Base-by-base conservation (phyloP, 2,329 filamentous ascomycete species). In the Magnaporthiopsis incrustans region DNA sequence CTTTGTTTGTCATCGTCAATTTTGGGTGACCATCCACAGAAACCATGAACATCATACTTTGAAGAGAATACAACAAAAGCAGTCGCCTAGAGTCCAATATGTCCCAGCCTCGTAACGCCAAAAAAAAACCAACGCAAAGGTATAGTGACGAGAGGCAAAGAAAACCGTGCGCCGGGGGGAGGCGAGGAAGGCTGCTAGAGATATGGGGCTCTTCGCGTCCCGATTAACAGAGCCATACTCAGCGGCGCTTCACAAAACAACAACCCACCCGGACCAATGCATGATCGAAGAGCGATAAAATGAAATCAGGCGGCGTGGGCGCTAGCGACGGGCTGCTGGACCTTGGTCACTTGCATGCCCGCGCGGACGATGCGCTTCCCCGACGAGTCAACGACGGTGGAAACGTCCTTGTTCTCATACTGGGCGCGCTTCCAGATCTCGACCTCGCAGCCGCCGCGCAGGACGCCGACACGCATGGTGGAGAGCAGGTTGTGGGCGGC, bases 391-490 rank as follows among this genome's bases (percentile, higher is more conserved):
- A 91, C 92, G 75, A 91, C 85, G 69, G 89, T 88, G 65, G 88
- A 86, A 65, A 90, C 83, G 70, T 93, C 90, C 81, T 94, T 93
- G 81, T 90, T 91, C 78, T 93, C 90, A 71, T 87, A 85, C 76
- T 93, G 89, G 64, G 89, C 86, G 57, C 90, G 88, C 85, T 95
- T 95, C 91, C 91, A 96, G 77, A 95, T 92, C 82, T 96, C 91
- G 33, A 96, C 91, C 76, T 95, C 91, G 74, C 90, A 92, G 58
- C 91, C 91, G 68, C 91, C 91, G 63, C 90, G 89, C 68, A 96
- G 89, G 61, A 96, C 91, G 76, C 90, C 91, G 18, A 95, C 88
- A 70, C 91, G 85, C 90, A 95, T 95, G 69, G 90, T 95, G 10
- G 89, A 92, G 67, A 96, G 83, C 66, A 95, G 78, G 79, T 96